Evolutionary conservation across 352 stramenopile species (phyloP).

Genomic region (Phytopythium litorale): DNA sequence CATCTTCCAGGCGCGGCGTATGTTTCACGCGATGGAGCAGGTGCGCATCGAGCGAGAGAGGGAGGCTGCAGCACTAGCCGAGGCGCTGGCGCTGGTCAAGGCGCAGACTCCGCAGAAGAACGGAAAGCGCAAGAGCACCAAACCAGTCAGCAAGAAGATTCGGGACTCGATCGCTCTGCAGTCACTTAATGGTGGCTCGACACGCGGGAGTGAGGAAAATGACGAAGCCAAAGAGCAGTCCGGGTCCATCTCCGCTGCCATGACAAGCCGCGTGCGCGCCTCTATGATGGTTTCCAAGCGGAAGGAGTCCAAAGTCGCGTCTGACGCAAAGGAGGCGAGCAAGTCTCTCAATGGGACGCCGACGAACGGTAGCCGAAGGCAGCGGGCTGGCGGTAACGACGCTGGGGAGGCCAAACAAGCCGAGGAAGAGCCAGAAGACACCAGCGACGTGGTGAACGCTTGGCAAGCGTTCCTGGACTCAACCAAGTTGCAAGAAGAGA

Average conservation of each 20-base stretch:
- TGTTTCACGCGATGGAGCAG: conserved; percentile 41
- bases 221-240: conserved; percentile 1
- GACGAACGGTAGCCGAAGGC: conserved; percentile 7
- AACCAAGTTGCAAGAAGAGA: conserved; percentile 9
- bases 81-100: conserved; percentile 5
- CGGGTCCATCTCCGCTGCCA: not conserved
- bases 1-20: conserved; percentile 32
- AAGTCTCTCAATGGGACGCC: conserved; percentile 2
- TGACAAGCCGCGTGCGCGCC: conserved; percentile 6
- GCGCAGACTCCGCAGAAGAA: conserved; percentile 9
- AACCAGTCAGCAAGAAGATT: not conserved
- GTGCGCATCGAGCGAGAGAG: conserved; percentile 36
- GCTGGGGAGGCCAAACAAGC: conserved; percentile 1
- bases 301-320: conserved; percentile 13
- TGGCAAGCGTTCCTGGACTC: conserved; percentile 64
- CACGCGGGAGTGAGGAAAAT: not conserved
- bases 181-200: not conserved
- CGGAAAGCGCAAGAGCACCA: conserved; percentile 11
- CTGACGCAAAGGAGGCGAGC: not conserved
- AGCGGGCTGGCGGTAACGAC: conserved; percentile 5
- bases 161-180: not conserved
- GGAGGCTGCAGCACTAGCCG: conserved; percentile 28
- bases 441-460: conserved; percentile 47
- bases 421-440: conserved; percentile 57
- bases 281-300: conserved; percentile 12